phyloP scores from a whole-genome alignment of 2,329 filamentous ascomycete genomes.

The Alternaria ventricosa region DNA sequence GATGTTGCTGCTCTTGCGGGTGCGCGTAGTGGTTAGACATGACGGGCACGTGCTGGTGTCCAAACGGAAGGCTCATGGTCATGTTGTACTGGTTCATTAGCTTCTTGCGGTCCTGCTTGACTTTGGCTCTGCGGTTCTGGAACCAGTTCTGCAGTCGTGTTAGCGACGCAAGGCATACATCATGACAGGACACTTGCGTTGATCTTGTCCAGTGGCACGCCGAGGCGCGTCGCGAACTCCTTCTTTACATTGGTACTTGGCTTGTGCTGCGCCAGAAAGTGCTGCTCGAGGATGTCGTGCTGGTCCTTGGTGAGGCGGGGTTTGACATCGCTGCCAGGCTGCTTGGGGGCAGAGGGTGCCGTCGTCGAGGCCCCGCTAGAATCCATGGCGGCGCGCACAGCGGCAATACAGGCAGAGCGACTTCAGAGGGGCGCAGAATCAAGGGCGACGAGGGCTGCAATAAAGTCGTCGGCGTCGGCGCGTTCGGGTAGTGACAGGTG shows the following conservation, averaged over 20 bases:
- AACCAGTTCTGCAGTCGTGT: conserved; percentile 58
- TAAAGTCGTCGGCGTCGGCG: not conserved
- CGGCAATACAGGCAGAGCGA: conserved; percentile 17
- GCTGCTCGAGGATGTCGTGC: conserved; percentile 59
- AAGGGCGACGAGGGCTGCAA: not conserved
- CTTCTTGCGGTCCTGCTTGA: conserved; percentile 61
- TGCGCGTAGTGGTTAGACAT: conserved; percentile 25
- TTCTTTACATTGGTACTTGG: conserved; percentile 59
- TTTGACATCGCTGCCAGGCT: conserved; percentile 54
- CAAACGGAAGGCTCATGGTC: conserved; percentile 40
- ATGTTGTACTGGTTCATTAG: conserved; percentile 48
- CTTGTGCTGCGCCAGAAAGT: conserved; percentile 58
- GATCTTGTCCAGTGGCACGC: conserved; percentile 60
- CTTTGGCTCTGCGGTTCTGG: conserved; percentile 60
- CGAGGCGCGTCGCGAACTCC: conserved; percentile 55
- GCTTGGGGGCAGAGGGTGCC: conserved; percentile 27
- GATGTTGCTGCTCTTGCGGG: conserved; percentile 30
- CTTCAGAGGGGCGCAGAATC: conserved; percentile 10
- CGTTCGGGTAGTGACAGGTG: conserved; percentile 10
- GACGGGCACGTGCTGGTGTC: conserved; percentile 30
- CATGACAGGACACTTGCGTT: conserved; percentile 52
- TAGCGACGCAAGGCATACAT: conserved; percentile 29
- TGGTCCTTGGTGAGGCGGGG: conserved; percentile 61
- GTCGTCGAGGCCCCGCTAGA: conserved; percentile 31
- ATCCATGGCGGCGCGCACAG: conserved; percentile 40